These are phyloP conservation scores for Pinus tabuliformis DNA, from an alignment of 75 land plant genomes.

Conservation along the genomic window DNA sequence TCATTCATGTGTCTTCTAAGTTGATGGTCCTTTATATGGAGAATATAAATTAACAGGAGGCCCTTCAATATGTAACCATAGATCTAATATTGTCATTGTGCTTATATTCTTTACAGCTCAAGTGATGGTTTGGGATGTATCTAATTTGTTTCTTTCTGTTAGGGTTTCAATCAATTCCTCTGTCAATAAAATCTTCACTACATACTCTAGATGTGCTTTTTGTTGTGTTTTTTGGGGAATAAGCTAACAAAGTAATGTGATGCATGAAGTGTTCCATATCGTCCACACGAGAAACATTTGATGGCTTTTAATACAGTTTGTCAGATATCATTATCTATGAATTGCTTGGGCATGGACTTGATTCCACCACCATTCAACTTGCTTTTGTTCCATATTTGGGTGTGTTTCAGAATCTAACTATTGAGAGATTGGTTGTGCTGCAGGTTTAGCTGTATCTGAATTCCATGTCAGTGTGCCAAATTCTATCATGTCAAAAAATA, in stretches of 20 bases:
- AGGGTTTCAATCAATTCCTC: neutral
- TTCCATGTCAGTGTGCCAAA: neutral
- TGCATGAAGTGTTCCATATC: neutral
- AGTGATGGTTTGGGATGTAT: neutral
- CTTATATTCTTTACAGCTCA: neutral
- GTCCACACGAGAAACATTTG: neutral
- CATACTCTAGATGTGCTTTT: neutral
- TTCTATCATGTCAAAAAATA: neutral
- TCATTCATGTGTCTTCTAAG: neutral
- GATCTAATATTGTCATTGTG: neutral
- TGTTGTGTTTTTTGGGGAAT: neutral
- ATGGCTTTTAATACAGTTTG: neutral
- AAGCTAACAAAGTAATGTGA: neutral
- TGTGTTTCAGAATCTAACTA: neutral
- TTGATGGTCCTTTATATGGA: neutral
- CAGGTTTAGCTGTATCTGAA: constrained; percentile 4
- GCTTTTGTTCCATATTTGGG: neutral
- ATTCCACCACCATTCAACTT: neutral
- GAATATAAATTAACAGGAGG: neutral
- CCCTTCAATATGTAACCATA: neutral
- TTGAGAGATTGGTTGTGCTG: constrained; percentile 4
- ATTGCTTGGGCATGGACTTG: neutral
- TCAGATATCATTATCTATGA: neutral
- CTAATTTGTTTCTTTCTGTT: neutral
- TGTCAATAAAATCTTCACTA: neutral